Base-by-base conservation (phyloP, 2,329 filamentous ascomycete species). In the Metarhizium rileyi region DNA sequence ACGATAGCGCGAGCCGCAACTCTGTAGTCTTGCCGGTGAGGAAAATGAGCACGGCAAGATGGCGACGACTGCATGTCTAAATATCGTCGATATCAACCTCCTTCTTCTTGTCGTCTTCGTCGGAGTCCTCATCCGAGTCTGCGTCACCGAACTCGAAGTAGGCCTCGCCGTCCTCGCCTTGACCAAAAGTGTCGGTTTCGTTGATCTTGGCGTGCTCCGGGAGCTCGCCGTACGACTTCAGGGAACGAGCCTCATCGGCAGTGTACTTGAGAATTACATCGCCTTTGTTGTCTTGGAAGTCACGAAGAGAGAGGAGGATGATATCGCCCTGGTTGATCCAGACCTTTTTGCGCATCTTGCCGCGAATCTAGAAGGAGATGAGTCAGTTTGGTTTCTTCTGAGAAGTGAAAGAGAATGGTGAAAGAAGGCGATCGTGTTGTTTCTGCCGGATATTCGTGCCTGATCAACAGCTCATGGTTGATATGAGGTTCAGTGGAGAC, bases 81-180 rank as follows among this genome's bases (percentile, higher is more conserved):
- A 97, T 95, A 70, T 96, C 90, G 74, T 97, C 91, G 67, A 95
- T 88, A 68, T 94, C 89, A 63, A 96, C 83, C 61, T 95, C 89
- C 75, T 88, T 90, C 66, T 69, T 69, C 66, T 70, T 71, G 58
- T 78, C 81, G 62, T 73, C 75, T 52, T 69, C 75, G 56, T 78
- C 78, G 25, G 67, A 69, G 36, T 79, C 77, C 38, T 66, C 66
- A 22, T 79, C 67, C 46, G 75, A 79, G 63, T 87, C 84, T 70
- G 95, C 91, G 70, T 97, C 90, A 74, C 94, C 93, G 76, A 97
- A 97, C 75, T 97, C 93, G 77, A 98, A 95, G 73, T 93, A 93
- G 74, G 87, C 89, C 65, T 95, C 89, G 70, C 93, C 91, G 69
- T 95, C 86, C 70, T 90, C 90, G 69, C 90, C 87, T 70, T 90